These are phyloP conservation scores for Pleurotus pulmonarius DNA, from an alignment of 768 basidiomycete species.

Conservation along the genomic window DNA sequence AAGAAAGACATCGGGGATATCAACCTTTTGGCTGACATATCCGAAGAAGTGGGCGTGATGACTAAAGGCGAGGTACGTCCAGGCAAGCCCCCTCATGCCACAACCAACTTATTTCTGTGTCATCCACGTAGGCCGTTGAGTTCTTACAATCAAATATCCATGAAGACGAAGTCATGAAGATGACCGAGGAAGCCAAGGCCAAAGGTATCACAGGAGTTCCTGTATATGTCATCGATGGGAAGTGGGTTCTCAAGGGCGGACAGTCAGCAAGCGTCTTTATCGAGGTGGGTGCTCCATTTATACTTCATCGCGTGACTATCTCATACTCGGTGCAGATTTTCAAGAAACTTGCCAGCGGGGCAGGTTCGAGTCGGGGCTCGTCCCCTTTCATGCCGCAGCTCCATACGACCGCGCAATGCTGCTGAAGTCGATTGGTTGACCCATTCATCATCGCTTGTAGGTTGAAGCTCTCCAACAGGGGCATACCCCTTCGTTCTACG, in stretches of 20 bases:
- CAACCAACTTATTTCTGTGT: conserved; percentile 1
- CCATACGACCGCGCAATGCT: neutral
- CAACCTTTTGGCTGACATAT: conserved; percentile 54
- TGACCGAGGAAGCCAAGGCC: conserved; percentile 57
- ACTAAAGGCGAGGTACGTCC: conserved; percentile 51
- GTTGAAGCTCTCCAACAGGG: no score
- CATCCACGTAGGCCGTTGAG: conserved; percentile 42
- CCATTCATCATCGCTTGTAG: no score
- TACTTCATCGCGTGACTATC: conserved; percentile 1
- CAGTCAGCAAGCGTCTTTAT: conserved; percentile 70
- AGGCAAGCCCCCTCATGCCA: neutral
- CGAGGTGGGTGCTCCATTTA: conserved; percentile 40
- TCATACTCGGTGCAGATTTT: conserved; percentile 27
- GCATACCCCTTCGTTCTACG: no score
- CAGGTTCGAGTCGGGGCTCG: neutral
- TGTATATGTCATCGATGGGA: conserved; percentile 73
- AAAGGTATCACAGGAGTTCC: conserved; percentile 79
- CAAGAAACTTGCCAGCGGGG: conserved; percentile 18
- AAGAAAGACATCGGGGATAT: conserved; percentile 59
- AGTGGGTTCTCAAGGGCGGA: conserved; percentile 74
- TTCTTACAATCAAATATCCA: conserved; percentile 69
- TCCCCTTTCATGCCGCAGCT: neutral
- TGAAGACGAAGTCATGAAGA: conserved; percentile 56
- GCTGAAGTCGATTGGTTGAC: neutral
- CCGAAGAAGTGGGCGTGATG: conserved; percentile 55